Evolutionary conservation across 768 basidiomycete species (phyloP), one percentile per base, ranked within the genome.

Genomic region (Kwoniella shandongensis): DNA sequence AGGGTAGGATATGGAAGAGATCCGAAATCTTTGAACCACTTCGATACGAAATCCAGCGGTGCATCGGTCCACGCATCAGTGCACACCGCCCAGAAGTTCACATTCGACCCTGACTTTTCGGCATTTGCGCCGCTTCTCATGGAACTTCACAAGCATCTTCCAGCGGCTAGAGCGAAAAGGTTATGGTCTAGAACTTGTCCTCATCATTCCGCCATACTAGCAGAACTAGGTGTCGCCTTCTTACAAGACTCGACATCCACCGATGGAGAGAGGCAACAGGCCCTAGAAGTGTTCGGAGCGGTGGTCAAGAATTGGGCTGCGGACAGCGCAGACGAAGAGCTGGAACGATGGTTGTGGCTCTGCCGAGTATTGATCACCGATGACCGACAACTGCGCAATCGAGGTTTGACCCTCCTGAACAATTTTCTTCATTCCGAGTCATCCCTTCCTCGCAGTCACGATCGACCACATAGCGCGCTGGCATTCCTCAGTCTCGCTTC

Each of bases 111-210:
- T 8, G 57, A 67, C 25, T 67, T 72, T 36, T 69, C 67, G 15
- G 46, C 70, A 2, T 72, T 67, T 46, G 70, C 66, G 4, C 70
- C 70, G 13, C 57, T 72, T 3, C 49, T 72, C 12, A 66, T 60
- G 26, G 70, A 66, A 46, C 32, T 72, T 17, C 70, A 72, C 50
- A 53, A 57, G 46, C 60, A 69, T 44, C 61, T 72, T 10, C 67
- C 70, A 4, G 63, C 67, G 7, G 70, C 66, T 30, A 48, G 70
- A 50, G 63, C 70, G 10, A 65, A 67, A 42, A 65, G 62, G 44
- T 40, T 60, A 3, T 72, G 70, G 70, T 65, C 66, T 5, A 40
- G 65, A n/a, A 72, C 70, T 1, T 69, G 62, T 38, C 70, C 70
- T 13, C 67, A 69, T 56, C 70, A 72, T 54, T 55, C 53, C 7